Conservation (phyloP, 1,284 basidiomycete genomes). For the Naganishia sp. region DNA sequence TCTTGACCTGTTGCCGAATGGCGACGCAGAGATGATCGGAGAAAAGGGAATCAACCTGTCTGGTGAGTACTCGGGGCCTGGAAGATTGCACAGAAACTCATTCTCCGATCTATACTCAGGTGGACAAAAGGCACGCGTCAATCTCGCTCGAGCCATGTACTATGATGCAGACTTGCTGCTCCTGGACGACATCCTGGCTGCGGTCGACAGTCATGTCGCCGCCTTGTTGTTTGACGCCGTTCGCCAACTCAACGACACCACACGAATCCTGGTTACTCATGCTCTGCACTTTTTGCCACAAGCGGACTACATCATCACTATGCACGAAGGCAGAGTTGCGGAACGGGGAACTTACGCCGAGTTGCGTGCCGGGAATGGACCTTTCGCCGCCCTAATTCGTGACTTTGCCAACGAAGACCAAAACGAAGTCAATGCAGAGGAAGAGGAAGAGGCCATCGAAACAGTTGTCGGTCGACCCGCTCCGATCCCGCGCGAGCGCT, state of each 20-base stretch:
- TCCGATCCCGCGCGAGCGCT: conserved; percentile 39
- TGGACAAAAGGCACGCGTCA: conserved; percentile 72
- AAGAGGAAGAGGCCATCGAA: conserved; percentile 52
- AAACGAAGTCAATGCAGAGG: conserved; percentile 50
- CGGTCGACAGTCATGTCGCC: conserved; percentile 44
- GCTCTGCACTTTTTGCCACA: conserved; percentile 56
- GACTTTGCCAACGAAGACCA: conserved; percentile 65
- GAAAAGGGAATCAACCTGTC: conserved; percentile 64
- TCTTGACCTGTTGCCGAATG: conserved; percentile 75
- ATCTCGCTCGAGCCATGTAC: conserved; percentile 78
- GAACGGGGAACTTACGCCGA: conserved; percentile 75
- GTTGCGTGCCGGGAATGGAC: conserved; percentile 64
- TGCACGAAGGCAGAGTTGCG: conserved; percentile 68
- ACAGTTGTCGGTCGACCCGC: conserved; percentile 43
- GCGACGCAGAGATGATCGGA: conserved; percentile 87
- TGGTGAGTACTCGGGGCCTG: conserved; percentile 37
- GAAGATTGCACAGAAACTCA: not conserved
- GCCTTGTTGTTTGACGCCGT: conserved; percentile 79
- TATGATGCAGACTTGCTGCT: conserved; percentile 81
- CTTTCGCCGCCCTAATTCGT: conserved; percentile 70
- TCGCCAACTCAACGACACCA: conserved; percentile 66
- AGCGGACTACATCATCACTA: conserved; percentile 55
- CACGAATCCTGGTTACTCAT: conserved; percentile 67
- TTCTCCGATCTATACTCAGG: conserved; percentile 56
- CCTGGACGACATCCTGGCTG: conserved; percentile 77